phyloP scores from a whole-genome alignment of 352 stramenopile species.

The Phytophthora gonapodyides region DNA sequence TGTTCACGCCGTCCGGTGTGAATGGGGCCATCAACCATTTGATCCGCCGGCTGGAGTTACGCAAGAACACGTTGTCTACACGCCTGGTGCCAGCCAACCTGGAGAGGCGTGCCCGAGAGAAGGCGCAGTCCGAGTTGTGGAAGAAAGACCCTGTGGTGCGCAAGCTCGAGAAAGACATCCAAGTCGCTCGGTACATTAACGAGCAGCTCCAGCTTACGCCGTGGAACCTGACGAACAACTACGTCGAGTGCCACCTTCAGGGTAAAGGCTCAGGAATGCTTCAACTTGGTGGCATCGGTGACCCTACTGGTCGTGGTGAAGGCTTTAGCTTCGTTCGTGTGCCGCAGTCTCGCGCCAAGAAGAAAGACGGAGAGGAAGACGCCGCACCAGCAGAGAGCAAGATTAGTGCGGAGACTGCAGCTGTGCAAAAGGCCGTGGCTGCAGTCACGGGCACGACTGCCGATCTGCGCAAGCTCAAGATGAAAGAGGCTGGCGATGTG shows the following conservation, averaged over 20 bases:
- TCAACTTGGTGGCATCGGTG: constrained; percentile 76
- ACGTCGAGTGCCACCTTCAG: constrained; percentile 85
- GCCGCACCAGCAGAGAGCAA: constrained; percentile 44
- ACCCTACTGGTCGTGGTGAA: constrained; percentile 81
- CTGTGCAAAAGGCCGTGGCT: constrained; percentile 78
- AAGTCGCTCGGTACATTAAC: constrained; percentile 82
- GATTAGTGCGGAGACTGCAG: constrained; percentile 56
- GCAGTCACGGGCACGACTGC: constrained; percentile 83
- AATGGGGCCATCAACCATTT: constrained; percentile 76
- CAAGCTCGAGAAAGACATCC: constrained; percentile 80
- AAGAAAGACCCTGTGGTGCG: constrained; percentile 69
- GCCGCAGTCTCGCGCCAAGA: constrained; percentile 76
- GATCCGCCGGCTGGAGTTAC: constrained; percentile 71
- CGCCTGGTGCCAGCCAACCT: constrained; percentile 59
- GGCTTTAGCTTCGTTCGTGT: constrained; percentile 87
- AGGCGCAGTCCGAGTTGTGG: constrained; percentile 70
- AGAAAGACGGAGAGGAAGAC: constrained; percentile 81
- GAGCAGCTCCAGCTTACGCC: constrained; percentile 80
- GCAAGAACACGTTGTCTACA: constrained; percentile 58
- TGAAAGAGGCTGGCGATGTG: constrained; percentile 85
- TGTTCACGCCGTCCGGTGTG: constrained; percentile 76
- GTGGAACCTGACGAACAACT: constrained; percentile 88
- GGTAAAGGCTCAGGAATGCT: constrained; percentile 87
- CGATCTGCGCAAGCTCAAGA: constrained; percentile 86
- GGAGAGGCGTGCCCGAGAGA: constrained; percentile 58